Conservation (phyloP, 176 grass and related monocot species). For the Carex scoparia region DNA sequence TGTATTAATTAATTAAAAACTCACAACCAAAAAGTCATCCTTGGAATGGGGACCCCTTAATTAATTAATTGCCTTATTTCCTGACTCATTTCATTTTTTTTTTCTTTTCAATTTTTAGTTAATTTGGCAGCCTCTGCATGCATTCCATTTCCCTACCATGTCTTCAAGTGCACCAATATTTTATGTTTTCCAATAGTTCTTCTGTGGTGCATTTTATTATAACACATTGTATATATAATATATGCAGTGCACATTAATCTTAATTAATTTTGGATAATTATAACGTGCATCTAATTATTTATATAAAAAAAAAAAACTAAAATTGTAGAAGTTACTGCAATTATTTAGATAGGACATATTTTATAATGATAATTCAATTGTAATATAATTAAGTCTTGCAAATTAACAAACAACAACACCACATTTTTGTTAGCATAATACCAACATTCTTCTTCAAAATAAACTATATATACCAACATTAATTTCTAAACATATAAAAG, state of each 20-base stretch:
- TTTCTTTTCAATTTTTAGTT: not conserved
- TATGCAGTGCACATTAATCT: not conserved
- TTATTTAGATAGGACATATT: no score
- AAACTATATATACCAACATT: no score
- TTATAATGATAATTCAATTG: no score
- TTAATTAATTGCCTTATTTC: not conserved
- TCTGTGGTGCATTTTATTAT: not conserved
- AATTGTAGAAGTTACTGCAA: no score
- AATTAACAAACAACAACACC: no score
- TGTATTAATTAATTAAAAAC: not conserved
- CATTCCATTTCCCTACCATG: not conserved
- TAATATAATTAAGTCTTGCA: no score
- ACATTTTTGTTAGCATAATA: no score
- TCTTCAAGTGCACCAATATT: not conserved
- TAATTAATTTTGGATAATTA: no score
- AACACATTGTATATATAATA: not conserved
- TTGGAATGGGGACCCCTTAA: not conserved
- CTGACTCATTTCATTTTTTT: not conserved
- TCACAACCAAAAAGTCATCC: conserved; percentile 22
- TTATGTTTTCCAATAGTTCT: not conserved
- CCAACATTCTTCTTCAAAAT: no score
- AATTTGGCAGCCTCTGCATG: not conserved
- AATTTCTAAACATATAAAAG: not conserved
- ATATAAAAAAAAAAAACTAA: no score
- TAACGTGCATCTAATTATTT: no score